These are phyloP conservation scores for Cladophialophora psammophila DNA, from an alignment of 2,329 filamentous ascomycete genomes.

Conservation along the genomic window DNA sequence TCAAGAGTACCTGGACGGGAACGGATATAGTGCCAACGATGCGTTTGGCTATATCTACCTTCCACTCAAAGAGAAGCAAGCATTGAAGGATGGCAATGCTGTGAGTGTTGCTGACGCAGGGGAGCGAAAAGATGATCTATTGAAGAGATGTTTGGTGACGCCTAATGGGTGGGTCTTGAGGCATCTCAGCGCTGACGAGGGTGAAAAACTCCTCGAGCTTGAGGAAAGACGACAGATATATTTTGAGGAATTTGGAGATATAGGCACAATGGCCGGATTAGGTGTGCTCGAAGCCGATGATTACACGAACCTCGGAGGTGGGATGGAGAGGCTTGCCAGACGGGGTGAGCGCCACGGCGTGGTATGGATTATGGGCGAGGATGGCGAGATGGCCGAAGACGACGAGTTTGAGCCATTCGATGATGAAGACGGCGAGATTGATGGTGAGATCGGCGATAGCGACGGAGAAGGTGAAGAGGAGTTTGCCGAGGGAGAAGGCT, in stretches of 20 bases:
- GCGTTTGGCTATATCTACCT: conserved; percentile 52
- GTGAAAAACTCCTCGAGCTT: conserved; percentile 54
- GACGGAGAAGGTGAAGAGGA: conserved; percentile 31
- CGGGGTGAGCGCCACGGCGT: conserved; percentile 55
- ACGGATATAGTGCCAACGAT: conserved; percentile 41
- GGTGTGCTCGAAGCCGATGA: conserved; percentile 48
- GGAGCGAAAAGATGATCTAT: conserved; percentile 46
- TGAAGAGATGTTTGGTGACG: conserved; percentile 54
- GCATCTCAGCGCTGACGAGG: conserved; percentile 55
- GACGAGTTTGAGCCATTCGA: conserved; percentile 38
- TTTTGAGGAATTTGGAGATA: conserved; percentile 49
- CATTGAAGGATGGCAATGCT: conserved; percentile 51
- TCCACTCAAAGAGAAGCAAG: conserved; percentile 52
- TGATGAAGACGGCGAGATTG: conserved; percentile 33
- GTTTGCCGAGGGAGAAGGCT: conserved; percentile 28
- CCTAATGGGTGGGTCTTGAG: conserved; percentile 54
- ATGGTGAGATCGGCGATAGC: conserved; percentile 33
- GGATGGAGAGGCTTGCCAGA: conserved; percentile 54
- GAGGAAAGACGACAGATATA: conserved; percentile 50
- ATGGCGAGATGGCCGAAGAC: conserved; percentile 33
- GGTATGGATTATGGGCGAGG: conserved; percentile 50
- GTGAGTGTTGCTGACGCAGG: conserved; percentile 47
- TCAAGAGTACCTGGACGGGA: conserved; percentile 40
- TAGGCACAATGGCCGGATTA: conserved; percentile 42
- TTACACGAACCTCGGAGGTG: conserved; percentile 53